Evolutionary conservation across 768 basidiomycete species (phyloP).

Genomic region (Boletus insuetus): DNA sequence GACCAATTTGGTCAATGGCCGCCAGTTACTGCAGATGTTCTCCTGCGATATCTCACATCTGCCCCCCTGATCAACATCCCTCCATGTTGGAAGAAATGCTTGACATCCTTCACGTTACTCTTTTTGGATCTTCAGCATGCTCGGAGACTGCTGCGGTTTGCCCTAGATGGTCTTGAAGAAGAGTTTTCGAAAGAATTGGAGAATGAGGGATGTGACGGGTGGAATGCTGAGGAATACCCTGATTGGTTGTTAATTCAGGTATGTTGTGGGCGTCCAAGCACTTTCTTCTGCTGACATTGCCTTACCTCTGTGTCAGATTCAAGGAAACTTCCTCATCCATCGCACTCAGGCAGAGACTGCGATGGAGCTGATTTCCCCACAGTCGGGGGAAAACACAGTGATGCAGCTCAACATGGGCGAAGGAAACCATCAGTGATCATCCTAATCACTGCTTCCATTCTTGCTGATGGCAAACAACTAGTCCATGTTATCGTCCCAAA

Average conservation of each 20-base stretch:
- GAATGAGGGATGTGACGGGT: conserved; percentile 16
- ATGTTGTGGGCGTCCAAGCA: not conserved
- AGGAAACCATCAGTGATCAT: not conserved
- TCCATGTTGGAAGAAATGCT: conserved; percentile 24
- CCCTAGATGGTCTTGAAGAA: conserved; percentile 17
- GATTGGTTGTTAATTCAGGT: conserved; percentile 47
- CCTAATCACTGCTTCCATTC: conserved; percentile 19
- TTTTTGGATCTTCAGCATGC: conserved; percentile 16
- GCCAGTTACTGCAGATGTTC: not conserved
- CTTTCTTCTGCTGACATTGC: not conserved
- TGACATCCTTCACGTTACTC: conserved; percentile 28
- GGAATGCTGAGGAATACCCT: conserved; percentile 16
- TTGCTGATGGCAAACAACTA: conserved; percentile 42
- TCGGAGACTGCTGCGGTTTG: conserved; percentile 12
- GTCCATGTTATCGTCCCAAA: conserved; percentile 48
- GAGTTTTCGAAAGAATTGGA: conserved; percentile 29
- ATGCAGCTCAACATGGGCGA: conserved; percentile 28
- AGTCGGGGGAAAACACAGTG: conserved; percentile 31
- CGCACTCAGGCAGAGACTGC: conserved; percentile 39
- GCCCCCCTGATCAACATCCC: not conserved
- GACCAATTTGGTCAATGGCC: no score
- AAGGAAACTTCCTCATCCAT: conserved; percentile 18
- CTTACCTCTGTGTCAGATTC: conserved; percentile 31
- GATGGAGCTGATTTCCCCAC: conserved; percentile 43
- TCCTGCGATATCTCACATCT: not conserved